Evolutionary conservation across 768 basidiomycete genomes (phyloP).

Genomic region (Suillus brevipes): DNA sequence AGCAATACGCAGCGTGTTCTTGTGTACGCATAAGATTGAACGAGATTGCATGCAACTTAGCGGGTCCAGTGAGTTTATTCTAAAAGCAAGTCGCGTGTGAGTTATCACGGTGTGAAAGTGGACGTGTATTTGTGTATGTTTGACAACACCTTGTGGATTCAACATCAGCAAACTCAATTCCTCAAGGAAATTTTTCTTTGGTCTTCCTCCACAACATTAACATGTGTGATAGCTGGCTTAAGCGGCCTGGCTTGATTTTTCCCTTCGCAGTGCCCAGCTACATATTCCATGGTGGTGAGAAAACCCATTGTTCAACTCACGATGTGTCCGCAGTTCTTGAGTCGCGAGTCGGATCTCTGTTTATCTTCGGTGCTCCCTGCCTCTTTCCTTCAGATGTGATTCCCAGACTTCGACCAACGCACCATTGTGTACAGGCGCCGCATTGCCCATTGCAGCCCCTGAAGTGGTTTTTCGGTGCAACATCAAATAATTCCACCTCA

Average conservation of each 20-base stretch:
- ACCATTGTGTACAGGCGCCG: constrained; percentile 35
- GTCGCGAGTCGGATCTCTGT: neutral
- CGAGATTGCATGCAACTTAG: neutral
- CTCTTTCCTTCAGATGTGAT: neutral
- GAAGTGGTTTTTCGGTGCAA: constrained; percentile 25
- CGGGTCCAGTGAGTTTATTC: neutral
- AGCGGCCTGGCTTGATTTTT: neutral
- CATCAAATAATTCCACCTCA: neutral
- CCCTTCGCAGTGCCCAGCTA: neutral
- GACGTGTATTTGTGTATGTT: no score
- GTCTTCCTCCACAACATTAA: neutral
- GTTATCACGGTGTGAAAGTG: neutral
- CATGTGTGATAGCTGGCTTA: neutral
- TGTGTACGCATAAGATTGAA: neutral
- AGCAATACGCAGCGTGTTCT: neutral
- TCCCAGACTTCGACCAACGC: constrained; percentile 10
- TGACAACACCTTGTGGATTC: neutral
- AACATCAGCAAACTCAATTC: neutral
- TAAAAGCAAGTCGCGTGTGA: neutral
- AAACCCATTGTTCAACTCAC: neutral
- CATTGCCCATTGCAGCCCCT: constrained; percentile 32
- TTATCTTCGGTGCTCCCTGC: neutral
- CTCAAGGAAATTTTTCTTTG: neutral
- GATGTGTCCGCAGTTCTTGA: neutral
- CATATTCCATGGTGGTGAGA: neutral